Base-by-base conservation (phyloP, 2,329 filamentous ascomycete genomes). In the Claviceps pazoutovae region DNA sequence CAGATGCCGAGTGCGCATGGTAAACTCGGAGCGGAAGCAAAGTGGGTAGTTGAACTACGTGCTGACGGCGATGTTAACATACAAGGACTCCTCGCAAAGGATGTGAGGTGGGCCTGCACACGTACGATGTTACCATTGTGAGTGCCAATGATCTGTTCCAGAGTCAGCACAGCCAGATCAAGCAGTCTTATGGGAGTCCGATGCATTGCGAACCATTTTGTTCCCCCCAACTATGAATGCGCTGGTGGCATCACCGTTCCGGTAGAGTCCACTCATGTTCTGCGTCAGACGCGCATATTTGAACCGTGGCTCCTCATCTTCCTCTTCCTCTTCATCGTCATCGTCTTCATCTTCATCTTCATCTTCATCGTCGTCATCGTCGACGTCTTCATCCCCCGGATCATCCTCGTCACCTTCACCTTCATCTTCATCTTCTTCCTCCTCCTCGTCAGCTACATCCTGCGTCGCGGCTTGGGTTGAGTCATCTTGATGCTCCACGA, bases 111-210 rank as follows among this genome's bases (percentile, higher is more conserved):
- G 17, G 16, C 5, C 2, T 16, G 14, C 26, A 41, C 48, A 71
- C 84, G 74, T 75, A 94, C 88, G 61, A 97, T 91, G 62, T 93
- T 95, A 61, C 93, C 93, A 70, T 95, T 95, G 67, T 98, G 91
- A 36, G 93, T 96, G 58, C 91, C 93, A 59, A 95, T 75, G 56
- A 96, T 84, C 86, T 91, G 68, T 57, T 59, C 58, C 71, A 68
- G 52, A 53, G 55, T 59, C 57, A 55, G 51, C 42, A 30, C 21
- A 43, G 26, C 26, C 14, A 14, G 9, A 21, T 50, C 5, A 43
- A 48, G 54, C 45, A 66, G 57, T 49, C 50, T 44, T 34, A 48
- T 30, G 37, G 51, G 26, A 19, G n/a, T 14, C 26, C 34, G 14
- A 34, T 42, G 37, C 34, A 47, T 51, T 39, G 52, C 73, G 61